Evolutionary conservation across 192 early-diverging fungal genomes (phyloP), one percentile per base, ranked within the genome.

Genomic region (Mortierella hygrophila): DNA sequence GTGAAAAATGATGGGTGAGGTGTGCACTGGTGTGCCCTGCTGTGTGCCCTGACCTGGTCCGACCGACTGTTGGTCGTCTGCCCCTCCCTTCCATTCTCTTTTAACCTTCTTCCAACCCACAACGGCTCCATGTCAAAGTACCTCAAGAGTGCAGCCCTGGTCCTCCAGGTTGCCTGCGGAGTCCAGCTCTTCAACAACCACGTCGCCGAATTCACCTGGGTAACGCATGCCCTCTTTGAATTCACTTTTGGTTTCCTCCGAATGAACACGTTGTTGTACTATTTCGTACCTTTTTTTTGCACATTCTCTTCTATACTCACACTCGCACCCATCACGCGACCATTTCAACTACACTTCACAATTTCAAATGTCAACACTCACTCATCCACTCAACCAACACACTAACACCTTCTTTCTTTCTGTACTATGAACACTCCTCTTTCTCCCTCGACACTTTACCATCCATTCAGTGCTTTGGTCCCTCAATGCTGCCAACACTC

Each of bases 401-500:
- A 52, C 18, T 10, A 63, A 20, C 54, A 29, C 21, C 49, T 47
- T 16, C 18, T 38, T 21, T 52, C 52, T 76, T 35, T 72, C 69
- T 49, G 0, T 4, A 16, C 32, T 52, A 37, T n/a, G n/a, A 75
- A 37, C 73, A 52, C 18, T 52, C 20, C 2, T 4, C 1, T 11
- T 3, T 26, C 13, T 29, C 29, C 6, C 46, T 35, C 29, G 10
- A 49, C 20, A 52, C 49, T 1, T 46, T 41, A 20, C 8, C 1
- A 70, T n/a, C 72, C 41, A 40, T 8, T 3, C 55, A 94, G 94
- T 94, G 93, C 77, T 89, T 94, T 46, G 97, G 97, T 1, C 96
- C 97, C 18, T 97, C 96, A 41, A 98, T 98, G 97, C 90, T 97
- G 26, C 98, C 98, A 4, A 97, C 95, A 29, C 92, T 97, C 57